These are phyloP conservation scores for Fonsecaea multimorphosa DNA, from an alignment of 2,329 filamentous ascomycete genomes.

Conservation along the genomic window DNA sequence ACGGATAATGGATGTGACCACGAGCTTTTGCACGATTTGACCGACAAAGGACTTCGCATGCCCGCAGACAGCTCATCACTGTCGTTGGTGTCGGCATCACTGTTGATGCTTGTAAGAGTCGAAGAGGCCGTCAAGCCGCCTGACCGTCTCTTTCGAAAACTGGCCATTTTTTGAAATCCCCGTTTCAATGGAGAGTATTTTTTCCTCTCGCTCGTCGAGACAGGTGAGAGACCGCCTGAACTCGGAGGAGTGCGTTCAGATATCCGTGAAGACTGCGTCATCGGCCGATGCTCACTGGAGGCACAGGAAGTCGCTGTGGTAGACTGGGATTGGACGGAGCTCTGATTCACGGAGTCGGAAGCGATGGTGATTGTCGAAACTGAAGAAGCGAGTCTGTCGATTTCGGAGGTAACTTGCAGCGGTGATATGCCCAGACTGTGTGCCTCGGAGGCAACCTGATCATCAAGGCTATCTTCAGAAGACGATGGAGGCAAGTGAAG, in stretches of 20 bases:
- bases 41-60: constrained; percentile 29
- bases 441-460: constrained; percentile 48
- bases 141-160: constrained; percentile 37
- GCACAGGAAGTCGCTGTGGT: constrained; percentile 40
- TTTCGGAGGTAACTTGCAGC: constrained; percentile 46
- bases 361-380: constrained; percentile 36
- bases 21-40: constrained; percentile 35
- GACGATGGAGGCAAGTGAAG: constrained; percentile 45
- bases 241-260: constrained; percentile 22
- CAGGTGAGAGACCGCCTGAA: constrained; percentile 23
- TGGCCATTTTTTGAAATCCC: constrained; percentile 37
- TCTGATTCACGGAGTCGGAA: constrained; percentile 35
- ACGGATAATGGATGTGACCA: constrained; percentile 32
- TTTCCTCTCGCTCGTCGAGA: constrained; percentile 31
- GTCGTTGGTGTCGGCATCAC: constrained; percentile 28
- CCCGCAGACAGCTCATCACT: constrained; percentile 24
- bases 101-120: constrained; percentile 32
- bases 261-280: constrained; percentile 26
- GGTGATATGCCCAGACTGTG: constrained; percentile 47
- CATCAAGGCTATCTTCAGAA: constrained; percentile 48
- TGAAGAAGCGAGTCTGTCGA: constrained; percentile 44
- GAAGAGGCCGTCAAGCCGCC: constrained; percentile 25
- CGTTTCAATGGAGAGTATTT: constrained; percentile 34
- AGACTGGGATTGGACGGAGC: constrained; percentile 38
- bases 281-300: constrained; percentile 36